Percentiles rank a stretch among this genome's conserved stretches.
Evolutionary conservation across 352 stramenopile species (phyloP).

Genomic region (Pythium angustatum): DNA sequence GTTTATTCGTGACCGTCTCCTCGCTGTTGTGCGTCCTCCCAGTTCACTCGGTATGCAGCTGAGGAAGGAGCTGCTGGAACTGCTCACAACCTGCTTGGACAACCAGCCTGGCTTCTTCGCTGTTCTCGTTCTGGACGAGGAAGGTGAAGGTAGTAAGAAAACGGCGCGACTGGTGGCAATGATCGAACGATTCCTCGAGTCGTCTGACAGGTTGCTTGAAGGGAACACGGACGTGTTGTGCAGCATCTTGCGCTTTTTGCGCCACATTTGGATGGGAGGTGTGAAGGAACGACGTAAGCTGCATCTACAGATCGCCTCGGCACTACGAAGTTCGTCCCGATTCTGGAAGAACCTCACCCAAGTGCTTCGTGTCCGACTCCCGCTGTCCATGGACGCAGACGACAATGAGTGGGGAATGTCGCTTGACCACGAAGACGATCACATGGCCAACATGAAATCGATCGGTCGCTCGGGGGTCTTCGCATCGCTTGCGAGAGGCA

Average conservation of each 20-base stretch:
- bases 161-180: conserved; percentile 38
- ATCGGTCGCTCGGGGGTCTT: conserved; percentile 58
- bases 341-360: conserved; percentile 70
- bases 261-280: conserved; percentile 59
- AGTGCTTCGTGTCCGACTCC: conserved; percentile 59
- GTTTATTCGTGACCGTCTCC: conserved; percentile 42
- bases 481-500: conserved; percentile 51
- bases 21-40: conserved; percentile 38
- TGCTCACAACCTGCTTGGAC: conserved; percentile 56
- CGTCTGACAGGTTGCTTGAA: conserved; percentile 64
- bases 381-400: conserved; percentile 31
- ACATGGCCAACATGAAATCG: conserved; percentile 26
- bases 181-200: conserved; percentile 51
- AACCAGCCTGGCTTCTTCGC: conserved; percentile 66
- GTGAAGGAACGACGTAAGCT: conserved; percentile 37
- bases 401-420: conserved; percentile 30
- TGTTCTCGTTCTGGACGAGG: conserved; percentile 47
- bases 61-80: conserved; percentile 46
- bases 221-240: conserved; percentile 60
- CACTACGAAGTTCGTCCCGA: conserved; percentile 34
- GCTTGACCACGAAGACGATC: conserved; percentile 28
- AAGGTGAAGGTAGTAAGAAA: conserved; percentile 14
- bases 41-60: not conserved
- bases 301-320: conserved; percentile 49
- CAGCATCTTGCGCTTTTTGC: conserved; percentile 50